A percentile compares a stretch with the other conserved stretches of the same genome.
Evolutionary conservation across 2,329 filamentous ascomycete genomes (phyloP).

Genomic region (Pseudocercospora pini-densiflorae): DNA sequence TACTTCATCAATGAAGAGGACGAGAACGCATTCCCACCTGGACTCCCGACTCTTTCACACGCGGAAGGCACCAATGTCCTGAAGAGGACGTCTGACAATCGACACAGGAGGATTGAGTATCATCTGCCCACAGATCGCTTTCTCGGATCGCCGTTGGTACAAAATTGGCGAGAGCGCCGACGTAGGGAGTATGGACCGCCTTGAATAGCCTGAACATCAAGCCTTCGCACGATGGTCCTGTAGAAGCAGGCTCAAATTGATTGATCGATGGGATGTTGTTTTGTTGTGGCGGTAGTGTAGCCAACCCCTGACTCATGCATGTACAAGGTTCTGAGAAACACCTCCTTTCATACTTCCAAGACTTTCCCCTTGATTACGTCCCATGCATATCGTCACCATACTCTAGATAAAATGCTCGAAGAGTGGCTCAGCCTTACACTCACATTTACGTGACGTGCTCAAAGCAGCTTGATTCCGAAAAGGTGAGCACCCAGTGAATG

Average conservation of each 20-base stretch:
- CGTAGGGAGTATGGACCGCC: neutral
- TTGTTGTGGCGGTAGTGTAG: neutral
- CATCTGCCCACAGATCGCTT: neutral
- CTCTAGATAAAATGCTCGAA: neutral
- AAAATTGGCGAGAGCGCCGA: neutral
- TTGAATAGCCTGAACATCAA: neutral
- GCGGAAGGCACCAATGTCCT: neutral
- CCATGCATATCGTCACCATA: neutral
- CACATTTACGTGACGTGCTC: neutral
- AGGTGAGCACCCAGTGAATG: neutral
- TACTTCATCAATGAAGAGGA: neutral
- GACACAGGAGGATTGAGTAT: neutral
- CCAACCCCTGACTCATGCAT: no score
- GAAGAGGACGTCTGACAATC: neutral
- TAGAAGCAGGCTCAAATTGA: no score
- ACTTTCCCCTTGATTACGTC: neutral
- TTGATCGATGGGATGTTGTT: neutral
- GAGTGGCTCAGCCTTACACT: neutral
- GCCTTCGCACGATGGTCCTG: no score
- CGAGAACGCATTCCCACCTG: neutral
- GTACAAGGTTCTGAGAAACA: no score
- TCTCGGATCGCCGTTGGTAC: neutral
- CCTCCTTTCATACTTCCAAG: neutral
- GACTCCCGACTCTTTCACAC: neutral
- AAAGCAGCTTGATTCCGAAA: neutral